Base-by-base conservation (phyloP, 805 yeast genomes). In the Schwanniomyces pseudopolymorphus region DNA sequence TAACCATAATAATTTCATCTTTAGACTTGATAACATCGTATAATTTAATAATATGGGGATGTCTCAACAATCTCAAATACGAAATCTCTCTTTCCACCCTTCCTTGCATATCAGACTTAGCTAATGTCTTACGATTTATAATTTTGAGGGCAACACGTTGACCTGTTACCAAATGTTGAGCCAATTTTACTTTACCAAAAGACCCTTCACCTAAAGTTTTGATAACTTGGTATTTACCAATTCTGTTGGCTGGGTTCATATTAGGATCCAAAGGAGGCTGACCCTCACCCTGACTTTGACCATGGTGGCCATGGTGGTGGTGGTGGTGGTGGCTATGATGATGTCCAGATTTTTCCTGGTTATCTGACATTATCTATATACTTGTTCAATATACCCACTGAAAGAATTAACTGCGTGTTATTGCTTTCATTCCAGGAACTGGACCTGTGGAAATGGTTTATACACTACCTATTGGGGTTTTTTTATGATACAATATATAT, bases 51-150 rank as follows among this genome's bases (percentile, higher is more conserved):
- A 92, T 92, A 66, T 92, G 98, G 3, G 97, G 97, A 67, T 92
- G 98, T 66, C 97, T 82, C 50, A 92, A 75, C 47, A 92, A 74
- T 45, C 97, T 74, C 53, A 92, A 74, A 63, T 92, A 92, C 10
- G 95, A 85, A 44, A 92, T 92, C 66, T 92, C 98, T 57, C 98
- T 78, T 73, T 92, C 98, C 24, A 92, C 84, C 52, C 98, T 77
- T 22, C 97, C 97, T 63, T 91, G 97, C 98, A 91, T 91, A 67
- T 91, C 98, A 8, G 90, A 82, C 62, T 92, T 92, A 40, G 97
- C 96, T 62, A 91, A 74, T 0, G 96, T 89, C 67, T 89, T 89
- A 53, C 96, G 77, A 66, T 92, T 89, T 72, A 92, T 92, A 65
- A 91, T 92, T 65, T 91, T 91, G 51, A 91, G 74, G 1, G 98